phyloP scores from a whole-genome alignment of 441 rosid species.

The Croton laevigatus region DNA sequence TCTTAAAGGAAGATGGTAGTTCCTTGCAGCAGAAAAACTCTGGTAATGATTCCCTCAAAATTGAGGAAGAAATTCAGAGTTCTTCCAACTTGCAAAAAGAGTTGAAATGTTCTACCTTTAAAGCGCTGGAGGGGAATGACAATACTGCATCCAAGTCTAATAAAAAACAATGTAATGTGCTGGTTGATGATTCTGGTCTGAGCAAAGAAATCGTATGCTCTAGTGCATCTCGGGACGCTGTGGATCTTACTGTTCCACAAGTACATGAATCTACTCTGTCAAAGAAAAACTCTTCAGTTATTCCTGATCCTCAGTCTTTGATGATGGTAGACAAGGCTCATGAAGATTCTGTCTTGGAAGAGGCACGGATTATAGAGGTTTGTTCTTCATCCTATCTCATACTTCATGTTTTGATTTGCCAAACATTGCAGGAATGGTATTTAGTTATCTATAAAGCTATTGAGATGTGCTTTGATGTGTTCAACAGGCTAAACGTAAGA shows the following conservation, averaged over 20 bases:
- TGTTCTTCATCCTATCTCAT: conserved; percentile 25
- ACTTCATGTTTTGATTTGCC: conserved; percentile 21
- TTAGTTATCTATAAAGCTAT: conserved; percentile 21
- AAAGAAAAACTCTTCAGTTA: conserved; percentile 35
- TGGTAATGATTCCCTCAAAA: conserved; percentile 39
- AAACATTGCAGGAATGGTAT: conserved; percentile 21
- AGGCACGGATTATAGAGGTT: conserved; percentile 92
- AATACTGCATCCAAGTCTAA: conserved; percentile 34
- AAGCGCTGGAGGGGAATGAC: conserved; percentile 41
- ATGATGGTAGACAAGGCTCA: conserved; percentile 49
- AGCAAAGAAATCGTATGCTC: conserved; percentile 31
- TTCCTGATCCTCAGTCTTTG: conserved; percentile 42
- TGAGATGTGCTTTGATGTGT: conserved; percentile 26
- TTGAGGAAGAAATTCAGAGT: conserved; percentile 40
- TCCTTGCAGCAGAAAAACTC: conserved; percentile 33
- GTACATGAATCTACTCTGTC: conserved; percentile 34
- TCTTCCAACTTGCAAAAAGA: conserved; percentile 44
- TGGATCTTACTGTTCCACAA: conserved; percentile 37
- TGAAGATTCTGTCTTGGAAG: conserved; percentile 87
- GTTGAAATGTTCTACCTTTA: conserved; percentile 36
- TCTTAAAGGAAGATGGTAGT: conserved; percentile 29
- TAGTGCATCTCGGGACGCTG: conserved; percentile 37
- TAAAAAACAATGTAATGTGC: conserved; percentile 29
- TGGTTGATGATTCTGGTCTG: conserved; percentile 33
- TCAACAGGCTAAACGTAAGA: conserved; percentile 83